Evolutionary conservation across 2,329 filamentous ascomycete species (phyloP).

Genomic region (Pseudogymnoascus sp.): DNA sequence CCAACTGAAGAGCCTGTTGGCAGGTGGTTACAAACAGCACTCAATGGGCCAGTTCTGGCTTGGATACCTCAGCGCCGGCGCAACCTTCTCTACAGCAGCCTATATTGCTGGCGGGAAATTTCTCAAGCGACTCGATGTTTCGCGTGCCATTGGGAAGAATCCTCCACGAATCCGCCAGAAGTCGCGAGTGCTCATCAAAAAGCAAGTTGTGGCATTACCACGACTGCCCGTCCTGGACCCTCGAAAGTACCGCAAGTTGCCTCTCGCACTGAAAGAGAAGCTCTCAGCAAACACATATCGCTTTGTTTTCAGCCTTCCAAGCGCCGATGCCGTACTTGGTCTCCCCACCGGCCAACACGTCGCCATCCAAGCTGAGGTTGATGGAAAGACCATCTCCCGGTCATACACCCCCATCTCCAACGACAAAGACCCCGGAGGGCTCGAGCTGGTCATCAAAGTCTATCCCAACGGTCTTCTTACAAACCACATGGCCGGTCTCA

Average conservation of each 20-base stretch:
- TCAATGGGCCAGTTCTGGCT: not conserved
- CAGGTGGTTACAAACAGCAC: not conserved
- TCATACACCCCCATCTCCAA: slow-evolving; percentile 41
- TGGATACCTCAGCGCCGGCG: slow-evolving; percentile 1
- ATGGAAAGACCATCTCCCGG: slow-evolving; percentile 28
- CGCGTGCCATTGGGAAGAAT: not conserved
- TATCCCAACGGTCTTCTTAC: slow-evolving; percentile 47
- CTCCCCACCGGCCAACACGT: slow-evolving; percentile 37
- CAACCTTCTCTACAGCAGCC: not conserved
- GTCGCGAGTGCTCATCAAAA: not conserved
- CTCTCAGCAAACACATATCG: slow-evolving; percentile 16
- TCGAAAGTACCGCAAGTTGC: slow-evolving; percentile 17
- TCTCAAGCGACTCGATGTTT: not conserved
- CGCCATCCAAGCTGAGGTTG: slow-evolving; percentile 29
- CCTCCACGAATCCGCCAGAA: not conserved
- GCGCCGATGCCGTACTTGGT: slow-evolving; percentile 27
- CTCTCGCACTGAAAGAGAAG: slow-evolving; percentile 16
- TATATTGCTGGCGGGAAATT: not conserved
- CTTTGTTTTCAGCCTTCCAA: slow-evolving; percentile 29
- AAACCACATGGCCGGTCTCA: slow-evolving; percentile 39
- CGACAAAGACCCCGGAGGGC: slow-evolving; percentile 38
- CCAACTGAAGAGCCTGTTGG: not conserved
- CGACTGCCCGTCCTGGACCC: slow-evolving; percentile 12
- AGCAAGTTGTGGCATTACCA: not conserved
- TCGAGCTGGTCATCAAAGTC: slow-evolving; percentile 44